Conservation (phyloP, 2,329 filamentous ascomycete species). For the Trichoderma semiorbis region DNA sequence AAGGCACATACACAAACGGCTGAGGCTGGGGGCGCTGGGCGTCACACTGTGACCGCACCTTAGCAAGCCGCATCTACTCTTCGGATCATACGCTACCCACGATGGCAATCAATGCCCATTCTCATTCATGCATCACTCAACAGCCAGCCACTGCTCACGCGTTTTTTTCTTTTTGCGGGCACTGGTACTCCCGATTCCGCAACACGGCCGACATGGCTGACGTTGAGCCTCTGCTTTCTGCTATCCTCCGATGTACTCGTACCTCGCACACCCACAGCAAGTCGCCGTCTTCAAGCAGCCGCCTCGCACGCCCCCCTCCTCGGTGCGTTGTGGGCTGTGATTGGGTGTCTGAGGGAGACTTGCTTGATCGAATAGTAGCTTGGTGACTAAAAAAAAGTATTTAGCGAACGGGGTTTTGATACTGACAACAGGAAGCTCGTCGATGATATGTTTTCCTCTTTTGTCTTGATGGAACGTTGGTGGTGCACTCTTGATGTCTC, state of each 20-base stretch:
- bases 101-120: neutral
- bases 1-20: neutral
- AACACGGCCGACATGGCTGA: neutral
- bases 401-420: neutral
- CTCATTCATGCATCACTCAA: neutral
- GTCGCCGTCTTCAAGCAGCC: neutral
- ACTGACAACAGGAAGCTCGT: neutral
- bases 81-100: neutral
- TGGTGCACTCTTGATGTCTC: neutral
- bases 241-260: neutral
- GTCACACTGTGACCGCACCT: constrained; percentile 7
- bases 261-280: neutral
- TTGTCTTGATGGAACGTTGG: neutral
- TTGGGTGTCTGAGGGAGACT: neutral
- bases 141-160: neutral
- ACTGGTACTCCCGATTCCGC: neutral
- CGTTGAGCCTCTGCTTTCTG: neutral
- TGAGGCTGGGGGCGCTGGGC: neutral
- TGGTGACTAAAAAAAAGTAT: neutral
- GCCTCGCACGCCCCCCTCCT: neutral
- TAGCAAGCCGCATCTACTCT: neutral
- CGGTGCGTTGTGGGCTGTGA: neutral
- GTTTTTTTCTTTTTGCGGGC: neutral
- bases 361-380: neutral
- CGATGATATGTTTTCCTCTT: neutral